Percentiles rank a stretch among this genome's conserved stretches.
Conservation (phyloP, 2,329 filamentous ascomycete genomes). For the Thelonectria olida region DNA sequence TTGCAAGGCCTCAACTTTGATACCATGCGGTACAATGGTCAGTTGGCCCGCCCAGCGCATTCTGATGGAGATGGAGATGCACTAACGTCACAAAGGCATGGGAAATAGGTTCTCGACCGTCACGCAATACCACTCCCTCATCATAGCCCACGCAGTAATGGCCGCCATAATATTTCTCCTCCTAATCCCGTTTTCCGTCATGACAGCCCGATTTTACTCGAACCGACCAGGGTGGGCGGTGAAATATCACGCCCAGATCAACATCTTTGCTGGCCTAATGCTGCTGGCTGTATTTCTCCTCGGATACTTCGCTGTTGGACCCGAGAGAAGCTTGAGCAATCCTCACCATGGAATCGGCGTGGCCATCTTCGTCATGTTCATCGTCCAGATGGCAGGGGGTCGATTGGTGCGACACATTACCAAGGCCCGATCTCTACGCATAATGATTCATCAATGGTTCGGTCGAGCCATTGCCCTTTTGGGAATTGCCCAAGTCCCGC, state of each 20-base stretch:
- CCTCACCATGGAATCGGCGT: conserved; percentile 87
- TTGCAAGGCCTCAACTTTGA: conserved; percentile 80
- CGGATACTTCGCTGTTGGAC: conserved; percentile 82
- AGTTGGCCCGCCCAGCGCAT: conserved; percentile 29
- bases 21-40: conserved; percentile 87
- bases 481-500: conserved; percentile 85
- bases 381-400: conserved; percentile 77
- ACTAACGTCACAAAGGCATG: conserved; percentile 69
- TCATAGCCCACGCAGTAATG: conserved; percentile 77
- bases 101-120: conserved; percentile 79
- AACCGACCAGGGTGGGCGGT: conserved; percentile 69
- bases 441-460: conserved; percentile 86
- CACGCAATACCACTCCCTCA: conserved; percentile 74
- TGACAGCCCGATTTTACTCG: conserved; percentile 77
- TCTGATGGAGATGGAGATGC: background rate
- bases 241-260: conserved; percentile 77
- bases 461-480: conserved; percentile 82
- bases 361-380: conserved; percentile 77
- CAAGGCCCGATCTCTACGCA: conserved; percentile 58
- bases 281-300: conserved; percentile 77
- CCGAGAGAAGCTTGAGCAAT: conserved; percentile 76
- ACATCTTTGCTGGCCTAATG: conserved; percentile 74
- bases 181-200: conserved; percentile 77
- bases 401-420: conserved; percentile 66
- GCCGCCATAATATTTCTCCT: conserved; percentile 79